These are phyloP conservation scores for Candida ulmi DNA, from an alignment of 805 yeast genomes.

Conservation along the genomic window DNA sequence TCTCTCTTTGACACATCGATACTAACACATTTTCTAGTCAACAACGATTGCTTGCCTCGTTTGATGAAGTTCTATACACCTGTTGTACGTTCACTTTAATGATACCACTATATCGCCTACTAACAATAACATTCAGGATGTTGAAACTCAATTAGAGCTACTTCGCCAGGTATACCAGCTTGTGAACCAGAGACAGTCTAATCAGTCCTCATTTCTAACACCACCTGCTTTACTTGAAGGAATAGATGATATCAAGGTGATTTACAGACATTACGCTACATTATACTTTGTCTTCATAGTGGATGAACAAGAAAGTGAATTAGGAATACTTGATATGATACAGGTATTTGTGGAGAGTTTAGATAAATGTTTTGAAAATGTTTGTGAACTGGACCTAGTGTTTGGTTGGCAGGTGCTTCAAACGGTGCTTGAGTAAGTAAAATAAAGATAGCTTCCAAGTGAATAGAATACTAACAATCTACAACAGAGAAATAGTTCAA, in stretches of 20 bases:
- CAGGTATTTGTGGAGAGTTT: slow-evolving; percentile 96
- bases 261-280: slow-evolving; percentile 92
- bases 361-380: slow-evolving; percentile 89
- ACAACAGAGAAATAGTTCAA: slow-evolving; percentile 67
- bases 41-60: slow-evolving; percentile 86
- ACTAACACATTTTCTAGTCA: slow-evolving; percentile 41
- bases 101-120: background rate
- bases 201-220: slow-evolving; percentile 84
- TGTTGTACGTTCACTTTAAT: slow-evolving; percentile 32
- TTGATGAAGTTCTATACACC: slow-evolving; percentile 89
- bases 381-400: slow-evolving; percentile 93
- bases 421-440: slow-evolving; percentile 60
- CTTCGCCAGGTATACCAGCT: slow-evolving; percentile 78
- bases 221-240: slow-evolving; percentile 73
- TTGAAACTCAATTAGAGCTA: slow-evolving; percentile 73
- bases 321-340: slow-evolving; percentile 88
- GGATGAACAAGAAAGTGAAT: slow-evolving; percentile 91
- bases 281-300: slow-evolving; percentile 93
- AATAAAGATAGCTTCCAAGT: background rate
- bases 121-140: slow-evolving; percentile 36
- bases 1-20: background rate
- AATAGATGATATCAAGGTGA: slow-evolving; percentile 74
- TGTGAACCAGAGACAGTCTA: slow-evolving; percentile 61
- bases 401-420: slow-evolving; percentile 98
- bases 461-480: slow-evolving; percentile 11